phyloP scores from a whole-genome alignment of 2,329 filamentous ascomycete genomes.

The Aspergillus neotritici region DNA sequence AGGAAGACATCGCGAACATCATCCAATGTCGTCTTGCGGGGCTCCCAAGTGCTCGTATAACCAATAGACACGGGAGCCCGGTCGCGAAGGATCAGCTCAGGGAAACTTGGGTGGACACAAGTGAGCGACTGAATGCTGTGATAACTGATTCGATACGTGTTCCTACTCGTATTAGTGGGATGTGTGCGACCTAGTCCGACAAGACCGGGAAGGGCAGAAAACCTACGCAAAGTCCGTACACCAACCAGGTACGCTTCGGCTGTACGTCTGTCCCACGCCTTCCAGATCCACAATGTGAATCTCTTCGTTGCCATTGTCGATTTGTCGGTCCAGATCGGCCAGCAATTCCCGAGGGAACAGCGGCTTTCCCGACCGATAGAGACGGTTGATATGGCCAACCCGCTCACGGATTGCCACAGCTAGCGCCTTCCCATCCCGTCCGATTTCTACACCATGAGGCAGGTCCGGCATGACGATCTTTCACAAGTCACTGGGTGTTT shows the following conservation, averaged over 20 bases:
- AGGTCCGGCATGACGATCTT: no score
- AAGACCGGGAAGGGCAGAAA: no score
- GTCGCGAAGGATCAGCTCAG: slow-evolving; percentile 9
- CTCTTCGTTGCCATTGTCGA: slow-evolving; percentile 13
- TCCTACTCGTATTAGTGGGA: slow-evolving; percentile 5
- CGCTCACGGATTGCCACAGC: slow-evolving; percentile 8
- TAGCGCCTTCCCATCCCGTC: slow-evolving; percentile 6
- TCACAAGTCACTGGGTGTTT: no score
- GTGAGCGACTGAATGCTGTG: slow-evolving; percentile 16
- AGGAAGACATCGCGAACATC: slow-evolving; percentile 9
- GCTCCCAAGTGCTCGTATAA: slow-evolving; percentile 8
- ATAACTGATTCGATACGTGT: slow-evolving; percentile 18
- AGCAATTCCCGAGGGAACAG: slow-evolving; percentile 19
- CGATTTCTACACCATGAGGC: not conserved
- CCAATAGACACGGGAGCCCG: slow-evolving; percentile 14
- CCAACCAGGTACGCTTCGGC: slow-evolving; percentile 12
- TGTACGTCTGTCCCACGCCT: slow-evolving; percentile 11
- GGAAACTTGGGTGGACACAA: slow-evolving; percentile 9
- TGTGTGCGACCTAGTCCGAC: no score
- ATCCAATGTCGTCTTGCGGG: not conserved
- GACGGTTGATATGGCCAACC: slow-evolving; percentile 12
- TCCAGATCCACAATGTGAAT: slow-evolving; percentile 15
- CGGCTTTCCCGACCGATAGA: slow-evolving; percentile 16
- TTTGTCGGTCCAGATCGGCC: slow-evolving; percentile 14
- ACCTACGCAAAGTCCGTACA: slow-evolving; percentile 16